Evolutionary conservation across 257 asterid genomes (phyloP).

Genomic region (Ajuga chamaepitys): DNA sequence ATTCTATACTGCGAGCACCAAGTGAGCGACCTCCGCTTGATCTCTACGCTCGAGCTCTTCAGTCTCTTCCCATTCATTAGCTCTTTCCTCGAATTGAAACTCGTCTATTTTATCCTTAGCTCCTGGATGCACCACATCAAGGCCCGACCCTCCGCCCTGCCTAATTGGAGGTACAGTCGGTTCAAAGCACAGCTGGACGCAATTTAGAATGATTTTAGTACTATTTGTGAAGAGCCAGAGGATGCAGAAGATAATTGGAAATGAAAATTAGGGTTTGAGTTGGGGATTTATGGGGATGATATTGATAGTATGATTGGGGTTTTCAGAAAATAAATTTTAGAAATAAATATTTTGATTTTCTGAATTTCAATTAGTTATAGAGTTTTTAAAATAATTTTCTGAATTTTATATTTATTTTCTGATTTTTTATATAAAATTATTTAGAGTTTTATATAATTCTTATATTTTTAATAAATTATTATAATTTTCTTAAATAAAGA

Average conservation of each 20-base stretch:
- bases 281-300: slow-evolving; percentile 43
- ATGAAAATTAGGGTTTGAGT: slow-evolving; percentile 59
- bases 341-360: no score
- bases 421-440: no score
- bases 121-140: slow-evolving; percentile 72
- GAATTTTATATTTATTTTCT: no score
- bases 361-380: no score
- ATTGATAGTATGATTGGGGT: slow-evolving; percentile 45
- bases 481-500: no score
- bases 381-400: no score
- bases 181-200: slow-evolving; percentile 60
- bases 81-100: slow-evolving; percentile 72
- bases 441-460: no score
- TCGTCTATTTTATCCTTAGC: slow-evolving; percentile 86
- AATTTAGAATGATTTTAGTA: slow-evolving; percentile 45
- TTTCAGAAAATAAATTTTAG: no score
- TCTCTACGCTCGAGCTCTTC: slow-evolving; percentile 99
- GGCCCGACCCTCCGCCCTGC: slow-evolving; percentile 62
- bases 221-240: slow-evolving; percentile 60
- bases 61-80: slow-evolving; percentile 69
- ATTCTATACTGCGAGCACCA: slow-evolving; percentile 58
- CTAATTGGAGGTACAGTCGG: slow-evolving; percentile 66
- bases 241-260: slow-evolving; percentile 51
- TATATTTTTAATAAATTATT: no score
- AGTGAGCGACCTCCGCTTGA: slow-evolving; percentile 73